A percentile compares a stretch with the other conserved stretches of the same genome.
Evolutionary conservation across 257 asterid species (phyloP).

Genomic region (Datura wrightii): DNA sequence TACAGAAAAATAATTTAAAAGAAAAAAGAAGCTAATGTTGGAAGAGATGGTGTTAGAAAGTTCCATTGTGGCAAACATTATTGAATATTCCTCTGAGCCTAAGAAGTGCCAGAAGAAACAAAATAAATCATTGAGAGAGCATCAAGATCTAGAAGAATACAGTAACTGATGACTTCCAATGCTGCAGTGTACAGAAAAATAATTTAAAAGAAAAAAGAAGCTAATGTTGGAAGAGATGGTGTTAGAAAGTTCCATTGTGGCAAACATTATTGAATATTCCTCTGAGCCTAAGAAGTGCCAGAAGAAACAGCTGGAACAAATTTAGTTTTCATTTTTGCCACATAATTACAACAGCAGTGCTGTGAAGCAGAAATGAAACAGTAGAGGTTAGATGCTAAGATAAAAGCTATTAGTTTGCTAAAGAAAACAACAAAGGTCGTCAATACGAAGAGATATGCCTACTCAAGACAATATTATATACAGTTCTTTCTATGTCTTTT

Average conservation of each 20-base stretch:
- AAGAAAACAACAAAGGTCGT: background rate
- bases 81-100: background rate
- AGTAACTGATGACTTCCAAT: background rate
- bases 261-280: background rate
- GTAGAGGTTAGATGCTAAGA: background rate
- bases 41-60: background rate
- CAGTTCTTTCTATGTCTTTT: background rate
- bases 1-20: background rate
- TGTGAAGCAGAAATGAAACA: background rate
- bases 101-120: background rate
- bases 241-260: background rate
- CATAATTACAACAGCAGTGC: conserved; percentile 1
- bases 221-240: background rate
- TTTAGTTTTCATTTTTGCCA: background rate
- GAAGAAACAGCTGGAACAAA: background rate
- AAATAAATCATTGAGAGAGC: background rate
- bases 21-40: background rate
- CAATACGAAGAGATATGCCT: background rate
- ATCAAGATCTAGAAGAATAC: conserved; percentile 22
- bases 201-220: background rate
- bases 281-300: background rate
- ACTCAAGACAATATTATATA: conserved; percentile 3
- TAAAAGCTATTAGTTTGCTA: background rate
- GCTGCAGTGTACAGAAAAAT: background rate
- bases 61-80: background rate